Evolutionary conservation across 1,139 yeast genomes (phyloP), one percentile per base, ranked within the genome.

Genomic region (Candida frijolesensis): DNA sequence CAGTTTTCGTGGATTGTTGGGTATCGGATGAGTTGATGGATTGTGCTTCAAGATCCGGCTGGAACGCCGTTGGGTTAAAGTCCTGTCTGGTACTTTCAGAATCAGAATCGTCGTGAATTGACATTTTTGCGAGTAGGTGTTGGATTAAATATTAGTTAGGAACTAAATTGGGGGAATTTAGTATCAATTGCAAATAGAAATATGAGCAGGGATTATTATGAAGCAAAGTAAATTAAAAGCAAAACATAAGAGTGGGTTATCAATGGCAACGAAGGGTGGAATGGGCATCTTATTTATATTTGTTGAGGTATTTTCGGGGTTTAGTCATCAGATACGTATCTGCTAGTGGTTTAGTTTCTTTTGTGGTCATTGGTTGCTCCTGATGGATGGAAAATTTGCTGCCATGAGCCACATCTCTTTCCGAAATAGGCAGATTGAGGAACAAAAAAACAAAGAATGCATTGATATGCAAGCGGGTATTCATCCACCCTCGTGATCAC

Each of bases 291-390:
- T 43, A 43, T 43, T 43, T 43, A 43, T 43, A 43, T 12, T 14
- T n/a, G n/a, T 33, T 43, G 39, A 43, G 39, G 45, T 43, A 43
- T 33, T 43, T 43, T 43, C 19, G 4, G n/a, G 11, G 12, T 14
- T 27, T 22, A 22, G 41, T 37, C 41, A 37, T 76, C 68, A 9
- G 83, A 65, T 25, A 87, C 70, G 70, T 90, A 96, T 70, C 89
- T 81, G 1, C 95, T 89, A 45, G 87, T 10, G 4, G 14, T 11
- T 11, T 18, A 18, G 27, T 37, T 37, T 18, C 41, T 37, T 18
- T 37, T 37, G 18, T 14, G 39, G 18, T 10, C n/a, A 37, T 18
- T n/a, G n/a, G 35, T 33, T 33, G 15, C 35, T 33, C 35, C 35
- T 33, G 35, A 33, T 33, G 11, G 16, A 33, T n/a, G 14, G 14